phyloP scores from a whole-genome alignment of 192 early-diverging fungal genomes.

The Thoreauomyces humboldtii region DNA sequence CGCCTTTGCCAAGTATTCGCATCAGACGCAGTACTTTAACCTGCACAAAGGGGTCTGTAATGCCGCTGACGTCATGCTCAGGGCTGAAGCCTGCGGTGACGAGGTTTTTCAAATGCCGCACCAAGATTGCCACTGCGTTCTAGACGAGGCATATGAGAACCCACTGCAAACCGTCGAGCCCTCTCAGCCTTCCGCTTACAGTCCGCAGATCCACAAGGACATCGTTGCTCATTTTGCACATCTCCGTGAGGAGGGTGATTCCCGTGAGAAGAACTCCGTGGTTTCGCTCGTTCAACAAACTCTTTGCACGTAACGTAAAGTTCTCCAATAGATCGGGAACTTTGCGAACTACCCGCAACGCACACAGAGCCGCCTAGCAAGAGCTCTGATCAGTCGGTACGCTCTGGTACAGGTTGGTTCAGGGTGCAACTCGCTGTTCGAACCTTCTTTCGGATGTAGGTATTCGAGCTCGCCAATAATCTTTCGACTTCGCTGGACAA shows the following conservation, averaged over 20 bases:
- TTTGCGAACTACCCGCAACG: slow-evolving; percentile 85
- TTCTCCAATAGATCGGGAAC: slow-evolving; percentile 90
- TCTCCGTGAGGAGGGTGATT: slow-evolving; percentile 83
- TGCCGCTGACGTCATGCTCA: slow-evolving; percentile 94
- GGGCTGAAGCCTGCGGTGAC: slow-evolving; percentile 82
- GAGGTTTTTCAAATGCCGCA: slow-evolving; percentile 84
- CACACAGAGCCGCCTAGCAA: slow-evolving; percentile 82
- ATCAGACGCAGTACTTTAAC: slow-evolving; percentile 89
- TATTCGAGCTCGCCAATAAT: slow-evolving; percentile 83
- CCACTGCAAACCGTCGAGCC: slow-evolving; percentile 19
- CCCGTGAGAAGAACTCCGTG: slow-evolving; percentile 94
- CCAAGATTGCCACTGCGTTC: slow-evolving; percentile 75
- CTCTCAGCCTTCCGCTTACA: slow-evolving; percentile 14
- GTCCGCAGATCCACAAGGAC: slow-evolving; percentile 70
- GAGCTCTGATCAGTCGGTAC: neutral
- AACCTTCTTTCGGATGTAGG: slow-evolving; percentile 96
- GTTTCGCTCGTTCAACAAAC: slow-evolving; percentile 85
- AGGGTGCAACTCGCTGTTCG: neutral
- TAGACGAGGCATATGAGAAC: slow-evolving; percentile 9
- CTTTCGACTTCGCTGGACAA: slow-evolving; percentile 91
- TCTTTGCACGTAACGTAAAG: slow-evolving; percentile 71
- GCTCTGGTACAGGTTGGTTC: neutral
- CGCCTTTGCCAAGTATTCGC: slow-evolving; percentile 79
- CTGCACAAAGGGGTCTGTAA: slow-evolving; percentile 98
- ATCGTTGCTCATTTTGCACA: slow-evolving; percentile 73